phyloP scores from a whole-genome alignment of 1,284 basidiomycete genomes.

The Cutaneotrichosporon sp. region DNA sequence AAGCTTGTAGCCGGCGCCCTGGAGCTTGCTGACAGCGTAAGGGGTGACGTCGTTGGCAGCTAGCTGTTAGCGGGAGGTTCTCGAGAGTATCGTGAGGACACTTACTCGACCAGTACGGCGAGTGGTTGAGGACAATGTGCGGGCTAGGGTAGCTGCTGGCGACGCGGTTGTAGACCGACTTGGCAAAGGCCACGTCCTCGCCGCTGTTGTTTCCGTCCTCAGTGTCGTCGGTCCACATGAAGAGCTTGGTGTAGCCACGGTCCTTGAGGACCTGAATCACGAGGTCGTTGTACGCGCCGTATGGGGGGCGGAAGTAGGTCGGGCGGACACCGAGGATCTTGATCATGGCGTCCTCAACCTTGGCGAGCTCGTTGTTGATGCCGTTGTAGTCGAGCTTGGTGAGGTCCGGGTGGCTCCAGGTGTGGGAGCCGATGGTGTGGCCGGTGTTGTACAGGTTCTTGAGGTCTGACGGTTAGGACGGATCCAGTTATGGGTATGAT shows the following conservation, averaged over 20 bases:
- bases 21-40: constrained; percentile 30
- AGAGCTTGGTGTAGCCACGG: constrained; percentile 49
- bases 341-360: constrained; percentile 54
- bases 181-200: constrained; percentile 24
- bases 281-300: constrained; percentile 55
- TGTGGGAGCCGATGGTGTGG: constrained; percentile 57
- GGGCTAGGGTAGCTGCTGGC: constrained; percentile 30
- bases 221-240: constrained; percentile 46
- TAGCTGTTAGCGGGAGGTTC: constrained; percentile 17
- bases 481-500: background rate
- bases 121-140: constrained; percentile 41
- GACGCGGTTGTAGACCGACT: constrained; percentile 29
- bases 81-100: constrained; percentile 4
- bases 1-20: constrained; percentile 39
- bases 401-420: constrained; percentile 56
- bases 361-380: constrained; percentile 49
- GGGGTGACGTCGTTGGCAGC: constrained; percentile 29
- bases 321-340: constrained; percentile 54
- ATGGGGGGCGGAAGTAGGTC: constrained; percentile 52
- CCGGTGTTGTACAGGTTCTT: constrained; percentile 9
- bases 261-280: constrained; percentile 51
- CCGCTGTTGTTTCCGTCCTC: constrained; percentile 33
- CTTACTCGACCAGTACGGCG: constrained; percentile 13
- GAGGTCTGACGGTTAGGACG: constrained; percentile 2
- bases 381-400: constrained; percentile 47